Evolutionary conservation across 495 filamentous ascomycete species (phyloP), one percentile per base, ranked within the genome.

Genomic region (Penicillium paxilli): DNA sequence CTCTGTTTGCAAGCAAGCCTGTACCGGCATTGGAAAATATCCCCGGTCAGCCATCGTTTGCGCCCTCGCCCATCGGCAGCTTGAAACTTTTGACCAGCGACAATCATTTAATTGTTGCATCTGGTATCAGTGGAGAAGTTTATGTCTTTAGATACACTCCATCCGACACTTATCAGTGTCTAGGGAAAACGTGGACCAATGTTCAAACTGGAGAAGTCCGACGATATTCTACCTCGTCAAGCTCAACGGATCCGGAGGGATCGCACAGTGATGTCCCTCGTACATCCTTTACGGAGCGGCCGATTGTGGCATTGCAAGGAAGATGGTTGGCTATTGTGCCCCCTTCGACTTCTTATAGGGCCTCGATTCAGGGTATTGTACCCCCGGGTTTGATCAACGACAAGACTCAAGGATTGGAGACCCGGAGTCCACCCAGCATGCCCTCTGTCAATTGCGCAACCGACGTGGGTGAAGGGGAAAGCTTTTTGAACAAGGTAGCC

Each of bases 281-380:
- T n/a, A 70, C 67, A 26, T 70, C 73, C 14, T 67, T 71, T 38
- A 65, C 72, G 0, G 80, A 85, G 52, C 74, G 65, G 24, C 87
- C 92, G 0, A 84, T 97, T 10, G 65, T 96, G 35, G 84, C 89
- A 9, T 64, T 97, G 4, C 88, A 80, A 41, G 83, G 86, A 37
- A 85, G 90, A 60, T 97, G 90, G 90, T 72, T 98, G 23, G 91
- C 91, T 23, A 85, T 91, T 52, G 88, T 89, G 37, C 91, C 93
- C 21, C 88, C 93, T 3, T 68, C 68, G 14, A 79, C 87, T 12
- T 85, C 89, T 1, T 86, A 86, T 14, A 78, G 85, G 50, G 78
- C 83, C 38, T 85, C 91, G 2, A 76, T 94, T 23, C 82, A 87
- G 33, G 91, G 80, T 44, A 70, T 67, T 66, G 58, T 83, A 69